Conservation (phyloP, 1,284 basidiomycete genomes). For the Porodaedalea pini region DNA sequence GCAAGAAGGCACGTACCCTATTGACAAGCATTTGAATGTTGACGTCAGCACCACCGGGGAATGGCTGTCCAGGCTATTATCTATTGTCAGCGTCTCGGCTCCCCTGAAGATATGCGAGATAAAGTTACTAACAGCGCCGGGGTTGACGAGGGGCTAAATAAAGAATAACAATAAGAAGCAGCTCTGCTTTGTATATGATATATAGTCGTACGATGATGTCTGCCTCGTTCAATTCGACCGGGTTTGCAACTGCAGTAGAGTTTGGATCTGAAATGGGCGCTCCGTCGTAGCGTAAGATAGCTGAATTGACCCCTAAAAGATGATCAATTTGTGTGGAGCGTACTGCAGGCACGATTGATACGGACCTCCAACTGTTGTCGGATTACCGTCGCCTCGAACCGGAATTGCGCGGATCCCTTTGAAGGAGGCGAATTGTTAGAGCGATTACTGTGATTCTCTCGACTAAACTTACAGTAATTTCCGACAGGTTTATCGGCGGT, state of each 20-base stretch:
- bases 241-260: conserved; percentile 24
- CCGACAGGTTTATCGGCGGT: conserved; percentile 30
- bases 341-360: not conserved
- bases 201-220: conserved; percentile 30
- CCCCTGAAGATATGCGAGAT: not conserved
- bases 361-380: conserved; percentile 27
- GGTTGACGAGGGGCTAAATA: conserved; percentile 18
- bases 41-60: conserved; percentile 35
- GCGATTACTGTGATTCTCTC: no score
- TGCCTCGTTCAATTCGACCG: conserved; percentile 29
- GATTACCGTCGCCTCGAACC: conserved; percentile 1
- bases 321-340: conserved; percentile 18
- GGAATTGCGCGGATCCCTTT: conserved; percentile 26
- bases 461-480: conserved; percentile 40
- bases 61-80: conserved; percentile 31
- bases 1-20: conserved; percentile 22
- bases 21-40: conserved; percentile 33
- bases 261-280: conserved; percentile 34
- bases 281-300: conserved; percentile 41
- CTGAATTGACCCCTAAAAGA: conserved; percentile 32
- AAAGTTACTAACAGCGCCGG: conserved; percentile 18
- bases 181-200: conserved; percentile 17
- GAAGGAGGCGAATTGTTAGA: not conserved
- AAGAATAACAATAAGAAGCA: not conserved
- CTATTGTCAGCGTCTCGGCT: not conserved